Conservation (phyloP, 2,329 filamentous ascomycete genomes). For the Fusarium multiceps region DNA sequence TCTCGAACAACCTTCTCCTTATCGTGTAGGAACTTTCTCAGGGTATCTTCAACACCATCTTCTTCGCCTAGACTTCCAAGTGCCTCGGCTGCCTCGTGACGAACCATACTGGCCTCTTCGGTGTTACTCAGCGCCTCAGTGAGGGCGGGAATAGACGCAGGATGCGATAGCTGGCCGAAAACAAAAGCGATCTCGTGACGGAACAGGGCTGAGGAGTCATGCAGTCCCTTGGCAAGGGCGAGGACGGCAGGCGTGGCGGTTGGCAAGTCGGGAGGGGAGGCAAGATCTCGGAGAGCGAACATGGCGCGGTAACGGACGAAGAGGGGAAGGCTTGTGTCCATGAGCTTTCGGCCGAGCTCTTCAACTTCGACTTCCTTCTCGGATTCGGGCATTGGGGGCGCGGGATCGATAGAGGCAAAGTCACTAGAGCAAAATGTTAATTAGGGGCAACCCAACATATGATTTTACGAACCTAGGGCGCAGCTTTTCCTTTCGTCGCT, state of each 20-base stretch:
- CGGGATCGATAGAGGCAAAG: constrained; percentile 95
- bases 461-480: constrained; percentile 74
- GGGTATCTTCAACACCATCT: constrained; percentile 86
- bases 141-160: constrained; percentile 93
- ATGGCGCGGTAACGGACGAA: constrained; percentile 97
- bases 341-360: constrained; percentile 78
- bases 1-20: constrained; percentile 93
- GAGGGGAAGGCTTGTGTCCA: constrained; percentile 82
- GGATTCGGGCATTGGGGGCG: constrained; percentile 84
- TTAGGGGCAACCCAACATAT: constrained; percentile 33
- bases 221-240: constrained; percentile 85
- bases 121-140: constrained; percentile 80
- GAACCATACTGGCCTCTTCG: constrained; percentile 93
- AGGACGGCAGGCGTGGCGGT: constrained; percentile 89
- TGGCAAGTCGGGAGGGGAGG: constrained; percentile 89
- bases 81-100: constrained; percentile 96
- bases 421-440: constrained; percentile 69
- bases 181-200: constrained; percentile 98
- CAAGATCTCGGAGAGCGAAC: constrained; percentile 95
- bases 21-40: constrained; percentile 88
- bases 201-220: constrained; percentile 90
- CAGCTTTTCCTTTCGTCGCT: constrained; percentile 78
- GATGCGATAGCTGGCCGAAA: constrained; percentile 94
- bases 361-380: constrained; percentile 77
- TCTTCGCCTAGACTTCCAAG: constrained; percentile 94